phyloP scores from a whole-genome alignment of 257 asterid genomes.

The Gentiana straminea region DNA sequence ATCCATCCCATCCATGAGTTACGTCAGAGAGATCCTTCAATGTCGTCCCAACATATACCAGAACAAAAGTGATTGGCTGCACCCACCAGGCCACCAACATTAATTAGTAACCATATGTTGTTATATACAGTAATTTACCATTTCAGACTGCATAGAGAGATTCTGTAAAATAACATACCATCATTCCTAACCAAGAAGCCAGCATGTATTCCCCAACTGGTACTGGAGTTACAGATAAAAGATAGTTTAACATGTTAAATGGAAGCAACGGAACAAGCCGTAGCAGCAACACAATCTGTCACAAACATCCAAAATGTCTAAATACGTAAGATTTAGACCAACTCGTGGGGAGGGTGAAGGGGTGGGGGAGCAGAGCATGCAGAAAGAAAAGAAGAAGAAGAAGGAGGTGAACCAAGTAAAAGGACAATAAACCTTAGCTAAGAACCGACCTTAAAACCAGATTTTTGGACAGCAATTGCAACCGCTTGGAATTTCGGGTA shows the following conservation, averaged over 20 bases:
- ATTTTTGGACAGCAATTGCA: constrained; percentile 69
- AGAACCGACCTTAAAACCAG: constrained; percentile 75
- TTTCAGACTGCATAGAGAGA: neutral
- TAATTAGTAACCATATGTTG: neutral
- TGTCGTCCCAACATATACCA: constrained; percentile 96
- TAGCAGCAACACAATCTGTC: constrained; percentile 85
- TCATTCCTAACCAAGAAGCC: constrained; percentile 99
- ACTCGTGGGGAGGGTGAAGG: too few relatives aligned
- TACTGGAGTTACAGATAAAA: constrained; percentile 90
- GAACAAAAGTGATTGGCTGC: constrained; percentile 92
- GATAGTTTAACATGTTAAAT: constrained; percentile 92
- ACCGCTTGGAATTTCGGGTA: constrained; percentile 90
- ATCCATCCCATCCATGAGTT: constrained; percentile 90
- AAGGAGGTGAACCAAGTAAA: neutral
- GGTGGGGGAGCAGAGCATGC: neutral
- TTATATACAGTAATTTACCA: neutral
- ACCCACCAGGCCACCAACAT: neutral
- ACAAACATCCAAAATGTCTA: constrained; percentile 9
- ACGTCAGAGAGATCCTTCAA: constrained; percentile 95
- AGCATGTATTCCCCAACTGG: constrained; percentile 71
- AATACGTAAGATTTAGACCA: too few relatives aligned
- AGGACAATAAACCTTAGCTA: neutral
- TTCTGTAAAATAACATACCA: constrained; percentile 34
- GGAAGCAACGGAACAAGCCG: constrained; percentile 96
- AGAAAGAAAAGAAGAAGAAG: neutral